These are phyloP conservation scores for Lomentospora prolificans DNA, from an alignment of 2,329 filamentous ascomycete genomes.

Conservation along the genomic window DNA sequence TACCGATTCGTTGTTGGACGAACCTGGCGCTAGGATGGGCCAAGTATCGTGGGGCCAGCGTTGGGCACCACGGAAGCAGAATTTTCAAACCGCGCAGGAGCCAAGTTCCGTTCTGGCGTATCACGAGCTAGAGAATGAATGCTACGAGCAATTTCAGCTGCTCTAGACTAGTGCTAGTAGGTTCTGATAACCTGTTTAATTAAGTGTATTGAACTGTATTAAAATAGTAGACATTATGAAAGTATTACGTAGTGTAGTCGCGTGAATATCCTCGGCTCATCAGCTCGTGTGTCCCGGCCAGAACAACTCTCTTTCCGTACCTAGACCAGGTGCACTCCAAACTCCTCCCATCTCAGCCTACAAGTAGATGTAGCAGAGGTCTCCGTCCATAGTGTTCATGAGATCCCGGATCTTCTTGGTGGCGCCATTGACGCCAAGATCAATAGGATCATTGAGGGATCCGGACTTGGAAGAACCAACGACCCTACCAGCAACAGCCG, in stretches of 20 bases:
- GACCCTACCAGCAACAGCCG: not conserved
- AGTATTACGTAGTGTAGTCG: not conserved
- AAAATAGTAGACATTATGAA: not conserved
- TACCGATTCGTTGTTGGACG: not conserved
- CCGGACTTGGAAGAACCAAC: not conserved
- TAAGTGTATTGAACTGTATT: not conserved
- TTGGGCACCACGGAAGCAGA: not conserved
- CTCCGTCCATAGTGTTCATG: slow-evolving; percentile 11
- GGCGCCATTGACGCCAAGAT: slow-evolving; percentile 7
- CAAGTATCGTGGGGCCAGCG: not conserved
- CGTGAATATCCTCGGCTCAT: not conserved
- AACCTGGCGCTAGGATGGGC: not conserved
- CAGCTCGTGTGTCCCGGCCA: not conserved
- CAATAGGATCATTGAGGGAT: slow-evolving; percentile 8
- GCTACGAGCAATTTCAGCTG: too few relatives aligned
- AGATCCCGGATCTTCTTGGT: slow-evolving; percentile 5
- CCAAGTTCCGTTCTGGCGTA: too few relatives aligned
- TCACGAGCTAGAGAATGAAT: too few relatives aligned
- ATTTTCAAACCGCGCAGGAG: too few relatives aligned
- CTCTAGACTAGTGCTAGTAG: too few relatives aligned
- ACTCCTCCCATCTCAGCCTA: not conserved
- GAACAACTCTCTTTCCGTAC: not conserved
- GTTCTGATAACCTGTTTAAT: too few relatives aligned
- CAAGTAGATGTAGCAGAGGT: slow-evolving; percentile 12
- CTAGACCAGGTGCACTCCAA: not conserved